phyloP scores from a whole-genome alignment of 352 stramenopile species.

The Albugo candida region DNA sequence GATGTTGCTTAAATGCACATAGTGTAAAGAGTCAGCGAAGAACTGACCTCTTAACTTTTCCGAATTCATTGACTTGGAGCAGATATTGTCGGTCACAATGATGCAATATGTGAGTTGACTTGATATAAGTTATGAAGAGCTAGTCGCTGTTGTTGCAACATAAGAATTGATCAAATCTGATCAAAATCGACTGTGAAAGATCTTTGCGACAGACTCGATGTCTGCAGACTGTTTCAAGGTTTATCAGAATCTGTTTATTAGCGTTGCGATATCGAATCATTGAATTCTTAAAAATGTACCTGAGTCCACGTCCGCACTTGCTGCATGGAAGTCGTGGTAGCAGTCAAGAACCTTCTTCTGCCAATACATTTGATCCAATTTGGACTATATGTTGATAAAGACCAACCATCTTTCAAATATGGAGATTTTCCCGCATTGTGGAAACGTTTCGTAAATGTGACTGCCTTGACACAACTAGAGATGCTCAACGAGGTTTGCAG shows the following conservation, averaged over 20 bases:
- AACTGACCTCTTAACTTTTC: slow-evolving; percentile 25
- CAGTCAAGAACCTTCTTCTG: slow-evolving; percentile 24
- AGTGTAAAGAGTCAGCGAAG: not conserved
- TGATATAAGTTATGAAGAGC: not conserved
- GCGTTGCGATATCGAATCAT: slow-evolving; percentile 16
- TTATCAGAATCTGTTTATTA: not conserved
- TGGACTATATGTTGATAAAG: slow-evolving; percentile 71
- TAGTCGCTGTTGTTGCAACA: not conserved
- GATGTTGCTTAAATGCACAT: slow-evolving; percentile 25
- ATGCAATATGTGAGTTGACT: slow-evolving; percentile 74
- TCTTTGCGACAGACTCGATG: slow-evolving; percentile 43
- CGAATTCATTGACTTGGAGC: slow-evolving; percentile 76
- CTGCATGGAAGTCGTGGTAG: slow-evolving; percentile 9
- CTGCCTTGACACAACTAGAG: too few species aligned
- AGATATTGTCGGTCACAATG: slow-evolving; percentile 30
- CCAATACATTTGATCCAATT: slow-evolving; percentile 62
- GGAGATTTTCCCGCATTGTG: slow-evolving; percentile 62
- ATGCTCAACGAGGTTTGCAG: too few species aligned
- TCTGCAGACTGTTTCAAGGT: slow-evolving; percentile 21
- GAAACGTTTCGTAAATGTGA: too few species aligned
- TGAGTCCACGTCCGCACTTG: slow-evolving; percentile 41
- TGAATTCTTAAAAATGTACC: slow-evolving; percentile 72
- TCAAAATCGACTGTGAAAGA: slow-evolving; percentile 80
- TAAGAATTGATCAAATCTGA: slow-evolving; percentile 19
- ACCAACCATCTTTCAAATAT: slow-evolving; percentile 69